phyloP scores from a whole-genome alignment of 2,329 filamentous ascomycete genomes.

The Colletotrichum graminicola region DNA sequence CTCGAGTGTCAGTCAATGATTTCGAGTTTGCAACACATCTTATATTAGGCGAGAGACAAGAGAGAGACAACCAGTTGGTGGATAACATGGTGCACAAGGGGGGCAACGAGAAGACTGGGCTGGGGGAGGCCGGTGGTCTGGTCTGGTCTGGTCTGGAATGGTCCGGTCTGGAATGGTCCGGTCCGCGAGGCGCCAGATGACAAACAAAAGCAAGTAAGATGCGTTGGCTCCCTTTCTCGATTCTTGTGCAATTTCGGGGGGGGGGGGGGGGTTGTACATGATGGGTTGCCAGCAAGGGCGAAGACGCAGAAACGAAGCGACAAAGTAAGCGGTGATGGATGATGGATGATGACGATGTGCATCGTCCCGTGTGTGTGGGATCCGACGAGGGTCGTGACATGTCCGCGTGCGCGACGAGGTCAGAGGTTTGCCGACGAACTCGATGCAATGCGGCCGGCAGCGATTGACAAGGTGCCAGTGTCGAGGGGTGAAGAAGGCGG shows the following conservation, averaged over 20 bases:
- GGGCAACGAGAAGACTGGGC: background rate
- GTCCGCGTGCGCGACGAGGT: background rate
- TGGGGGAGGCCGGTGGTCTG: background rate
- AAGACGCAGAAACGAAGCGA: background rate
- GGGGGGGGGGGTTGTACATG: background rate
- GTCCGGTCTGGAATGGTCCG: background rate
- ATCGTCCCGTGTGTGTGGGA: conserved; percentile 3
- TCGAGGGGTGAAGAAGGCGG: background rate
- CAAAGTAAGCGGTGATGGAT: background rate
- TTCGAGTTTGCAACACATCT: background rate
- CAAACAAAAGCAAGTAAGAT: conserved; percentile 6
- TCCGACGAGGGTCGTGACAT: conserved; percentile 1
- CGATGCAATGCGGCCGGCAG: background rate
- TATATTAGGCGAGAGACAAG: conserved; percentile 14
- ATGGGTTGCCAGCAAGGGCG: background rate
- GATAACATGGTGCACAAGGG: background rate
- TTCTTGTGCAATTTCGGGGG: background rate
- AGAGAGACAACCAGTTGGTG: conserved; percentile 14
- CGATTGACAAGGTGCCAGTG: background rate
- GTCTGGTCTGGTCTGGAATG: no score
- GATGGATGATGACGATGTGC: conserved; percentile 8
- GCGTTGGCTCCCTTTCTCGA: background rate
- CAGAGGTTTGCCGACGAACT: conserved; percentile 7
- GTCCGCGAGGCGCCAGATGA: conserved; percentile 4
- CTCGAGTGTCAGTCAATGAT: background rate